Conservation (phyloP, 2,329 filamentous ascomycete species). For the Penicillium palitans region DNA sequence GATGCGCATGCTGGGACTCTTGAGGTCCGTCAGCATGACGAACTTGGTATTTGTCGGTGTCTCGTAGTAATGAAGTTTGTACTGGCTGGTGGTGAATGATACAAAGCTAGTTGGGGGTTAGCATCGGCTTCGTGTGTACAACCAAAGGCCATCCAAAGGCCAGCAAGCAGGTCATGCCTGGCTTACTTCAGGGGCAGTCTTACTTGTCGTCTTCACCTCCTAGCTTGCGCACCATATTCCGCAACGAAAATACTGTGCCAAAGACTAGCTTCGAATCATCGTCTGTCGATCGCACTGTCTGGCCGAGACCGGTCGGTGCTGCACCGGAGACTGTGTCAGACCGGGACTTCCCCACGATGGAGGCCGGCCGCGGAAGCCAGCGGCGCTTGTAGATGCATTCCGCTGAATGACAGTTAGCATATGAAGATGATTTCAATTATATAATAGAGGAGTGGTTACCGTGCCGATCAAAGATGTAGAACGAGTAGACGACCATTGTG, state of each 20-base stretch:
- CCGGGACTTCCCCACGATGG: constrained; percentile 47
- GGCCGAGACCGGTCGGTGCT: constrained; percentile 35
- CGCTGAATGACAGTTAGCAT: constrained; percentile 54
- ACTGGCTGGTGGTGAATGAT: constrained; percentile 87
- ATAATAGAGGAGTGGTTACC: constrained; percentile 56
- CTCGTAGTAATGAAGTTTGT: constrained; percentile 99
- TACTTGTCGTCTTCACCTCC: constrained; percentile 83
- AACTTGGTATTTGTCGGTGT: constrained; percentile 94
- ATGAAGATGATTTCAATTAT: constrained; percentile 6
- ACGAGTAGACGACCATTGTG: constrained; percentile 89
- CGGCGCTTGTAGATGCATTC: constrained; percentile 95
- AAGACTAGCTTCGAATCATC: constrained; percentile 98
- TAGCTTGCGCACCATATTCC: constrained; percentile 95
- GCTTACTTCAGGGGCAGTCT: constrained; percentile 14
- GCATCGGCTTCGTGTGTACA: not conserved
- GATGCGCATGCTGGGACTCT: constrained; percentile 84
- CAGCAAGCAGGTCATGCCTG: not conserved
- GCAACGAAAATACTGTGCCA: constrained; percentile 90
- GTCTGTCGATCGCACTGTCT: constrained; percentile 55
- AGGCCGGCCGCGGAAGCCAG: constrained; percentile 66
- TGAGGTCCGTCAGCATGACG: constrained; percentile 91
- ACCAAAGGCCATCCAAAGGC: not conserved
- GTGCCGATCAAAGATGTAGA: constrained; percentile 98
- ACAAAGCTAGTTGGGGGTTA: constrained; percentile 65
- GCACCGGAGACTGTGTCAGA: constrained; percentile 51